Evolutionary conservation across 2,329 filamentous ascomycete genomes (phyloP), one percentile per base, ranked within the genome.

Genomic region (Calycina marina): DNA sequence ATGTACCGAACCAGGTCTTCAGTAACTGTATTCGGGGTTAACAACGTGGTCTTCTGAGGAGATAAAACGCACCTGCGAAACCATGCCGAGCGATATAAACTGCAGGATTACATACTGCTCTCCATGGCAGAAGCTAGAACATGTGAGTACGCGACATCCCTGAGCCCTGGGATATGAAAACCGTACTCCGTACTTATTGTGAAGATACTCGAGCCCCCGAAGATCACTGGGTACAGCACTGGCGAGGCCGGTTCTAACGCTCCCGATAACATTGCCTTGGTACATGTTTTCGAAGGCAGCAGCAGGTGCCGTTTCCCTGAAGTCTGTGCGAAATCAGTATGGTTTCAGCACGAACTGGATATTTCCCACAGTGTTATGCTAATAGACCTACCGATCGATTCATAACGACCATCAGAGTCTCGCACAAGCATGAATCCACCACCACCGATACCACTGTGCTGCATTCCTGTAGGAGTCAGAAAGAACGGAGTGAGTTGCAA

Each of bases 361-460:
- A n/a, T 4, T 5, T 20, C 6, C 13, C 27, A 5, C 6, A n/a
- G 4, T 20, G 14, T 5, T 15, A 29, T 12, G 14, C 30, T 24
- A 11, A 10, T 16, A 9, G 10, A 16, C 38, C 4, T 32, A 50
- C 48, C 48, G 44, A 96, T 74, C 37, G 77, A 76, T 50, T 93
- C 84, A 50, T 86, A 92, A 12, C 63, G 62, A n/a, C 84, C 84
- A 37, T 82, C 62, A 11, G 70, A 59, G 18, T 72, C 65, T 29
- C 82, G 74, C 4, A 93, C 70, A 4, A 93, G 63, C 67, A 85
- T 80, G 57, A 96, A 96, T 2, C 88, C 88, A 25, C 88, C 88
- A 5, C 88, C 88, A 13, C 82, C 86, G 37, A 94, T 78, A 11
- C 88, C 86, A 25, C 69, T 71, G 52, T 86, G 80, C 45, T 83